Conservation (phyloP, 2,329 filamentous ascomycete species). For the Botrytis squamosa region DNA sequence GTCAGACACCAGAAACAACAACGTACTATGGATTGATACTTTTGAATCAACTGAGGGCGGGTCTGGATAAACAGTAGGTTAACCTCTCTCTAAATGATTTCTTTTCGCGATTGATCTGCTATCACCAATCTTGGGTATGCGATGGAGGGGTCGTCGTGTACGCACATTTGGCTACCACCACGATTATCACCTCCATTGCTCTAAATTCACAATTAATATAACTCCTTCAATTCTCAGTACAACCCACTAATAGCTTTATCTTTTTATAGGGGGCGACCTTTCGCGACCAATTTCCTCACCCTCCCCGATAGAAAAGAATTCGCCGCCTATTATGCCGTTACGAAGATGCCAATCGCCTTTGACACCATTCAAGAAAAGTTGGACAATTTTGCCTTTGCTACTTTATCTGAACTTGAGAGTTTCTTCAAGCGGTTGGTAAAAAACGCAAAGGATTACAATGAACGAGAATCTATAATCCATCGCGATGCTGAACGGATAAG, state of each 20-base stretch:
- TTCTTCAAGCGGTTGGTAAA: slow-evolving; percentile 85
- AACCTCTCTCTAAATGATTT: not conserved
- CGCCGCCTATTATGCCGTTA: slow-evolving; percentile 74
- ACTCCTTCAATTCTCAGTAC: not conserved
- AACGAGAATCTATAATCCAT: slow-evolving; percentile 68
- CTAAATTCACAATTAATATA: not conserved
- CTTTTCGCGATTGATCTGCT: slow-evolving; percentile 6
- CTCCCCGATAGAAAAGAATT: slow-evolving; percentile 64
- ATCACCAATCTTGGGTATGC: not conserved
- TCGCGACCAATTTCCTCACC: slow-evolving; percentile 72
- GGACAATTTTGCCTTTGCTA: slow-evolving; percentile 64
- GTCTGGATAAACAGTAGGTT: slow-evolving; percentile 77
- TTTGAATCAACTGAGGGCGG: slow-evolving; percentile 70
- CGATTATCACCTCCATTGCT: not conserved
- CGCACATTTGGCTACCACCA: not conserved
- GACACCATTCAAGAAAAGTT: slow-evolving; percentile 75
- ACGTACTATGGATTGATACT: slow-evolving; percentile 70
- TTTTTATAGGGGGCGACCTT: slow-evolving; percentile 61
- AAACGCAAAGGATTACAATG: slow-evolving; percentile 83
- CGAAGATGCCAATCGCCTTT: slow-evolving; percentile 75
- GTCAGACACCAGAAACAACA: slow-evolving; percentile 66
- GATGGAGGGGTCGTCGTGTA: not conserved
- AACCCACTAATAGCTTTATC: slow-evolving; percentile 22
- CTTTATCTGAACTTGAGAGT: slow-evolving; percentile 72
- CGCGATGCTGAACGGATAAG: slow-evolving; percentile 84